phyloP scores from a whole-genome alignment of 495 filamentous ascomycete genomes.

The Darksidea phi region DNA sequence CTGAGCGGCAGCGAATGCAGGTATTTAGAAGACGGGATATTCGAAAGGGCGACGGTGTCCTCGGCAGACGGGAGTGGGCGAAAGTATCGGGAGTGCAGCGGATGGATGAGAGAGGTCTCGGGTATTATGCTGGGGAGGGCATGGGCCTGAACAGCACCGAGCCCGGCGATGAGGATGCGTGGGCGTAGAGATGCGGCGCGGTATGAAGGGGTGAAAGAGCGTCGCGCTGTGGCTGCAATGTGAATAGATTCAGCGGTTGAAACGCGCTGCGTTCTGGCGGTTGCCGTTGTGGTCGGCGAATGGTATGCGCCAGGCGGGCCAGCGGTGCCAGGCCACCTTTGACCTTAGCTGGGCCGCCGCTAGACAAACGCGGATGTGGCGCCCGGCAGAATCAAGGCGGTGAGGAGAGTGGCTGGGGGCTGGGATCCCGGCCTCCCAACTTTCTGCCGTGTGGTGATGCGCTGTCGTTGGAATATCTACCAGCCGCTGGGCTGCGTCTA shows the following conservation, averaged over 20 bases:
- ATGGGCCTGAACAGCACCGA: background rate
- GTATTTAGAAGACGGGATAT: too few species aligned
- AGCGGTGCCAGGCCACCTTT: background rate
- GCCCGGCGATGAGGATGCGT: slow-evolving; percentile 1
- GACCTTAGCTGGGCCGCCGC: background rate
- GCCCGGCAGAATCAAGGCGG: background rate
- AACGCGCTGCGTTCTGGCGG: background rate
- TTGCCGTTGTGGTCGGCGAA: background rate
- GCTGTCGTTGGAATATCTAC: background rate
- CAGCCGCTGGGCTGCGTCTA: background rate
- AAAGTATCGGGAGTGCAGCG: background rate
- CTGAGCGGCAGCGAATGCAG: background rate
- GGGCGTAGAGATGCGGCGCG: background rate
- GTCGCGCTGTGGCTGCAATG: background rate
- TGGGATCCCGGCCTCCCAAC: background rate
- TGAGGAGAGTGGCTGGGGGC: background rate
- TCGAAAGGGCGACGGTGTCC: background rate
- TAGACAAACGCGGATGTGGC: background rate
- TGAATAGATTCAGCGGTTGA: background rate
- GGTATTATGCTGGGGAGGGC: background rate
- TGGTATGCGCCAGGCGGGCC: background rate
- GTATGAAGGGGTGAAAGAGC: background rate
- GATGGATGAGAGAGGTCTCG: background rate
- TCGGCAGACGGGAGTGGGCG: background rate
- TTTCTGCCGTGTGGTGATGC: background rate